phyloP scores from a whole-genome alignment of 768 basidiomycete species.

The Mycena floridula region DNA sequence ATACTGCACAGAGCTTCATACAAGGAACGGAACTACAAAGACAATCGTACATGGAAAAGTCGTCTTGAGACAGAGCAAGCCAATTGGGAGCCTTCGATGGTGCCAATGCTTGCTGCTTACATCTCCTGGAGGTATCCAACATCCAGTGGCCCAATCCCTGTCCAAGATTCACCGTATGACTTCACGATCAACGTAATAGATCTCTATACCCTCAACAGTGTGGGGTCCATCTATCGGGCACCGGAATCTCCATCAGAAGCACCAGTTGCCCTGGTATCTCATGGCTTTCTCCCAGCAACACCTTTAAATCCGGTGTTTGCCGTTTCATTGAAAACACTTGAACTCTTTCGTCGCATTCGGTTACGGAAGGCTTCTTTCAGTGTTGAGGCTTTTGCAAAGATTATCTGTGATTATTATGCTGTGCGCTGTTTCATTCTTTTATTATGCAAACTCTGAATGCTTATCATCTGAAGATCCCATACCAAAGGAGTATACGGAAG shows the following conservation, averaged over 20 bases:
- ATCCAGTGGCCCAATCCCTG: background rate
- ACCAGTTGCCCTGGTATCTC: slow-evolving; percentile 9
- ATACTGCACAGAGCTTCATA: too few relatives aligned
- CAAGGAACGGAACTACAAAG: background rate
- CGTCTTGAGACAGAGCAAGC: background rate
- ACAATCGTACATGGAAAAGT: slow-evolving; percentile 1
- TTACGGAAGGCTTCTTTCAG: slow-evolving; percentile 15
- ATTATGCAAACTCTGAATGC: background rate
- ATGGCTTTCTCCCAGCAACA: slow-evolving; percentile 11
- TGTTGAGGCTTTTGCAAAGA: slow-evolving; percentile 18
- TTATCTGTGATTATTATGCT: slow-evolving; percentile 17
- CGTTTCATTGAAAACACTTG: slow-evolving; percentile 16
- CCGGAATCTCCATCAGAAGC: slow-evolving; percentile 1
- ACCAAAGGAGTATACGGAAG: slow-evolving; percentile 12
- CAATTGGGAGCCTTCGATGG: slow-evolving; percentile 1
- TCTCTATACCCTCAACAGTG: slow-evolving; percentile 6
- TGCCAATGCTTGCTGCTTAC: slow-evolving; percentile 3
- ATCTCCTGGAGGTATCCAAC: slow-evolving; percentile 6
- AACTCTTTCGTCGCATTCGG: slow-evolving; percentile 10
- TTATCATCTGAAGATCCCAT: slow-evolving; percentile 17
- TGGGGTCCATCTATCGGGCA: slow-evolving; percentile 3
- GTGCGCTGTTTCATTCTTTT: slow-evolving; percentile 12
- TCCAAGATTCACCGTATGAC: background rate
- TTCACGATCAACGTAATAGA: slow-evolving; percentile 10
- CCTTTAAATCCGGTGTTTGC: slow-evolving; percentile 13